These are phyloP conservation scores for Scleroderma bovista DNA, from an alignment of 768 basidiomycete genomes.

Conservation along the genomic window DNA sequence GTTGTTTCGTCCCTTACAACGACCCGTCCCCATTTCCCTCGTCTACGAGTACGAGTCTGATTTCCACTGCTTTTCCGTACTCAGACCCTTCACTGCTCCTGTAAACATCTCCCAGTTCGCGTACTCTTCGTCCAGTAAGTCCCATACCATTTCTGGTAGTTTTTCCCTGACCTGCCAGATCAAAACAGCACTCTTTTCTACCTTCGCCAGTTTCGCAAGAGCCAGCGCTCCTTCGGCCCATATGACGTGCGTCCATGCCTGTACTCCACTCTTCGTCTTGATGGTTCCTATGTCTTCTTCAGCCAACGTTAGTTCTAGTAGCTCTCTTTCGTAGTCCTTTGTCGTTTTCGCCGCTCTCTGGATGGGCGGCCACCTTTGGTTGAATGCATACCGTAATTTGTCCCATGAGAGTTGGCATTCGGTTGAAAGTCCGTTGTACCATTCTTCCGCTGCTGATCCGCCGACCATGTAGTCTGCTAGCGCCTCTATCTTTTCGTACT, in stretches of 20 bases:
- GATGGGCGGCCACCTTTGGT: not conserved
- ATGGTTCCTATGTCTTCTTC: not conserved
- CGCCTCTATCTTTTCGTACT: not conserved
- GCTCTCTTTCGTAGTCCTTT: not conserved
- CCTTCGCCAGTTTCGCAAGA: not conserved
- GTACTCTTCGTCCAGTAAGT: not conserved
- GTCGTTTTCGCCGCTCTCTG: not conserved
- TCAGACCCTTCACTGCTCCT: not conserved
- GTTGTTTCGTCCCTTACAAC: not conserved
- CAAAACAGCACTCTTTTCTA: not conserved
- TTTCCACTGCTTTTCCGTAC: not conserved
- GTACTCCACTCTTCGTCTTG: too few relatives aligned
- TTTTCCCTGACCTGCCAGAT: not conserved
- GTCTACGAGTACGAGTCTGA: not conserved
- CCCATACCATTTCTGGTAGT: not conserved
- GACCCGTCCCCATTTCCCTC: not conserved
- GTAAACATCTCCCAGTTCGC: not conserved
- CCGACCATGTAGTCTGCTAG: not conserved
- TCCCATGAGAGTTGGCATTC: not conserved
- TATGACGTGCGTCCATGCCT: too few relatives aligned
- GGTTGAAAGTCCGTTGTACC: not conserved
- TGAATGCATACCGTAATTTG: not conserved
- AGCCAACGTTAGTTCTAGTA: not conserved
- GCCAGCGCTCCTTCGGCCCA: not conserved
- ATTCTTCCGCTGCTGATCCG: not conserved